Evolutionary conservation across 2,329 filamentous ascomycete species (phyloP).

Genomic region (Plenodomus tracheiphilus): DNA sequence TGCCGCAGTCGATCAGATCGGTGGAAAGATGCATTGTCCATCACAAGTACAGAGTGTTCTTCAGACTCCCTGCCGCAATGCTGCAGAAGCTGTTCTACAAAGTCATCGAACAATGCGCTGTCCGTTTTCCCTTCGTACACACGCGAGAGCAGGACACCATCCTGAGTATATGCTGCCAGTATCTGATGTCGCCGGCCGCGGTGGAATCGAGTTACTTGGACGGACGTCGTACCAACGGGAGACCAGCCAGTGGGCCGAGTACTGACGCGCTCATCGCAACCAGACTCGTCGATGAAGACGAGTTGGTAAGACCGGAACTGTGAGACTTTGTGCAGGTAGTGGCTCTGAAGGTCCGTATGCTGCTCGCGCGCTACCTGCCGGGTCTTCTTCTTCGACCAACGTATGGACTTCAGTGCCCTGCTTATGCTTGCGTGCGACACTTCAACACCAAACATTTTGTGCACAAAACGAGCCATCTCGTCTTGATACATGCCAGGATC

Average conservation of each 20-base stretch:
- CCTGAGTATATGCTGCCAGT: slow-evolving; percentile 7
- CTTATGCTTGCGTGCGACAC: slow-evolving; percentile 25
- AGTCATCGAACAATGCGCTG: slow-evolving; percentile 13
- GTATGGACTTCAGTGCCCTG: slow-evolving; percentile 19
- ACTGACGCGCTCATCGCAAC: slow-evolving; percentile 42
- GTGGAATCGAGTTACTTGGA: slow-evolving; percentile 22
- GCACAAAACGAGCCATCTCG: slow-evolving; percentile 33
- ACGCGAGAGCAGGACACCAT: slow-evolving; percentile 5
- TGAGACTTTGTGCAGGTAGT: slow-evolving; percentile 41
- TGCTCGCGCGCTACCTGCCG: slow-evolving; percentile 38
- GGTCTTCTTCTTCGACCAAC: slow-evolving; percentile 38
- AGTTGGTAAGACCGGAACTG: slow-evolving; percentile 39
- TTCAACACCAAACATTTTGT: slow-evolving; percentile 26
- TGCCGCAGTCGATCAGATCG: slow-evolving; percentile 26
- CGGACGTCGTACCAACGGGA: slow-evolving; percentile 15
- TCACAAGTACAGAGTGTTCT: slow-evolving; percentile 12
- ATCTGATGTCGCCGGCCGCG: slow-evolving; percentile 12
- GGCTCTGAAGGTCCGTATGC: slow-evolving; percentile 40
- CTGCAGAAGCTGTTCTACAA: slow-evolving; percentile 11
- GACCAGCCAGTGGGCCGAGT: slow-evolving; percentile 43
- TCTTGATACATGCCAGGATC: slow-evolving; percentile 34
- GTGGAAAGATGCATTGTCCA: slow-evolving; percentile 17
- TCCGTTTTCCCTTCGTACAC: slow-evolving; percentile 12
- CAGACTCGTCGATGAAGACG: slow-evolving; percentile 46
- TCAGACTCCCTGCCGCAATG: slow-evolving; percentile 9